Evolutionary conservation across 352 stramenopile genomes (phyloP).

Genomic region (Phytophthora tentaculata): DNA sequence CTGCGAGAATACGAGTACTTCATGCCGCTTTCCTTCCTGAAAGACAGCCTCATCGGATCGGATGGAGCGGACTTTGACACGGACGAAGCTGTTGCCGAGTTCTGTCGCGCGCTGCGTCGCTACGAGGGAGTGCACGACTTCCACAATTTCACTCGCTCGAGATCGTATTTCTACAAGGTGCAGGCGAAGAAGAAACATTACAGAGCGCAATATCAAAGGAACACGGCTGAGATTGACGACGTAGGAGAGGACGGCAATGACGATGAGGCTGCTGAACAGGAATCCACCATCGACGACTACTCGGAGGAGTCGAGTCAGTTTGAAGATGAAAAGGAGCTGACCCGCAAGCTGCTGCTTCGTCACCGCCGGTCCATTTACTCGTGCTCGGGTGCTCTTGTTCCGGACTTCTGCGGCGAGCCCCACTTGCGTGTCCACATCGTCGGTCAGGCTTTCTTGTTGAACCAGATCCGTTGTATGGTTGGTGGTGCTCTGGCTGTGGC

Average conservation of each 20-base stretch:
- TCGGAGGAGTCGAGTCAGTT: constrained; percentile 44
- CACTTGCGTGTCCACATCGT: constrained; percentile 84
- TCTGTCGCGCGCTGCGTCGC: constrained; percentile 54
- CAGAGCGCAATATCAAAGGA: constrained; percentile 23
- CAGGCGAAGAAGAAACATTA: constrained; percentile 49
- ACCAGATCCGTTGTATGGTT: constrained; percentile 93
- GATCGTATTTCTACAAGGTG: constrained; percentile 78
- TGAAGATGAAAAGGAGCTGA: constrained; percentile 41
- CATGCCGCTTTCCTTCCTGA: constrained; percentile 81
- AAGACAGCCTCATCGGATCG: constrained; percentile 44
- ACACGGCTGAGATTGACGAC: constrained; percentile 19
- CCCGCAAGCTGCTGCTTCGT: constrained; percentile 63
- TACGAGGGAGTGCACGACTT: constrained; percentile 92
- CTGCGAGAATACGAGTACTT: constrained; percentile 93
- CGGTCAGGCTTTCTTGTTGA: constrained; percentile 85
- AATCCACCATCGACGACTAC: constrained; percentile 30
- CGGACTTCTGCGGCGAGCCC: constrained; percentile 62
- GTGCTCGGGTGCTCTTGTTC: constrained; percentile 67
- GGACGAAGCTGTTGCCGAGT: constrained; percentile 49
- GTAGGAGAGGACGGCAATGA: constrained; percentile 13
- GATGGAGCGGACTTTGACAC: constrained; percentile 36
- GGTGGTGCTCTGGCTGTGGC: constrained; percentile 84
- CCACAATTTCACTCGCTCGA: constrained; percentile 92
- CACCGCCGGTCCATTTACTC: constrained; percentile 84
- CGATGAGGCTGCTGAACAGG: constrained; percentile 20